These are phyloP conservation scores for Candida endomychidarum DNA, from an alignment of 805 yeast genomes.

Conservation along the genomic window DNA sequence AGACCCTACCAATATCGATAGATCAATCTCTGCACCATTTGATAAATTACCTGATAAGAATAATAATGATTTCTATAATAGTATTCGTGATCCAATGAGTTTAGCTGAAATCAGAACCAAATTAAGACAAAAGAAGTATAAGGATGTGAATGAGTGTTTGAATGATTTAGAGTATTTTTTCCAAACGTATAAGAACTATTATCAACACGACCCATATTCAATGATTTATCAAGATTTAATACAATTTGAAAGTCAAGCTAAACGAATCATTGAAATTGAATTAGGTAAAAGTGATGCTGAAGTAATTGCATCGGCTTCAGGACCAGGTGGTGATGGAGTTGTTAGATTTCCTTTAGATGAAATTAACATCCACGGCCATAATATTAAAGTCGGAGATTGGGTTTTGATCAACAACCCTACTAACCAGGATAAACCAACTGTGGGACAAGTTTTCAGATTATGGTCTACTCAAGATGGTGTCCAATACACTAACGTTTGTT, in stretches of 20 bases:
- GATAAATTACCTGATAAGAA: slow-evolving; percentile 79
- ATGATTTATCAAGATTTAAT: slow-evolving; percentile 61
- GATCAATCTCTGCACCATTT: slow-evolving; percentile 60
- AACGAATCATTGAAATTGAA: slow-evolving; percentile 61
- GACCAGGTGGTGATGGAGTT: slow-evolving; percentile 44
- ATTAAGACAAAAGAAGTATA: slow-evolving; percentile 82
- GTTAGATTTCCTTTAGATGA: slow-evolving; percentile 79
- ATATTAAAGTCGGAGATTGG: slow-evolving; percentile 93
- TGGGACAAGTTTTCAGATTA: slow-evolving; percentile 89
- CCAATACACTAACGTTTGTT: slow-evolving; percentile 89
- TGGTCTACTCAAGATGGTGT: slow-evolving; percentile 88
- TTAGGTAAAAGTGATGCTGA: slow-evolving; percentile 80
- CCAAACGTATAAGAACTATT: slow-evolving; percentile 65
- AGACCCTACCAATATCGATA: slow-evolving; percentile 46
- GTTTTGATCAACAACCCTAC: slow-evolving; percentile 83
- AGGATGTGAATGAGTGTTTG: slow-evolving; percentile 71
- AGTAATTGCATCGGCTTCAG: slow-evolving; percentile 44
- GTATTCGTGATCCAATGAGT: slow-evolving; percentile 59
- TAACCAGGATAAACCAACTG: slow-evolving; percentile 85
- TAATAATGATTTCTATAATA: slow-evolving; percentile 54
- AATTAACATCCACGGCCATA: slow-evolving; percentile 66
- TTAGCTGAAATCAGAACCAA: slow-evolving; percentile 75
- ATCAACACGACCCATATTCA: slow-evolving; percentile 52
- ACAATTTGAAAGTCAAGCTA: slow-evolving; percentile 60
- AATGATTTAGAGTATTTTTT: slow-evolving; percentile 75